Conservation (phyloP, 192 early-diverging fungal species). For the Coemansia sp. region DNA sequence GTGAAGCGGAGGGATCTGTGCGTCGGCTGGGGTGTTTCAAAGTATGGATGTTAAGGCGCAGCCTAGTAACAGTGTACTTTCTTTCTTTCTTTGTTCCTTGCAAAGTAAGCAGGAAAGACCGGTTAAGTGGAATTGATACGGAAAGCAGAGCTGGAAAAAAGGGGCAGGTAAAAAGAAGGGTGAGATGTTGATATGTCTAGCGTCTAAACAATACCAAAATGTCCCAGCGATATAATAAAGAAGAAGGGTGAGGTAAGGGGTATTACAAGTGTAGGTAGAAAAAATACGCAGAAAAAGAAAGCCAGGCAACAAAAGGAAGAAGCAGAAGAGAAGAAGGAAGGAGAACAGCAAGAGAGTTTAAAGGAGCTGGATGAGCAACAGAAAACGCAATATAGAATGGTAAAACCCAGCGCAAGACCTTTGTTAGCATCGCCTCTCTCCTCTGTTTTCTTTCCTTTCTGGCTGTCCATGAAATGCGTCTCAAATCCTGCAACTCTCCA, state of each 20-base stretch:
- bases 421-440: background rate
- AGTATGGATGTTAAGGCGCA: slow-evolving; percentile 28
- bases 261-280: background rate
- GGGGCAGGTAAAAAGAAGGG: background rate
- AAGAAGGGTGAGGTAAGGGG: background rate
- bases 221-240: background rate
- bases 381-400: background rate
- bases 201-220: too few species aligned
- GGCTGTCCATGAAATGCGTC: too few species aligned
- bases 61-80: slow-evolving; percentile 16
- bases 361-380: slow-evolving; percentile 8
- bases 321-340: slow-evolving; percentile 4
- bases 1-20: background rate
- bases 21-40: background rate
- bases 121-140: background rate
- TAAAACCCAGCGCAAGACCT: background rate
- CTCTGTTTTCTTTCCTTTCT: too few species aligned
- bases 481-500: too few species aligned
- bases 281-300: slow-evolving; percentile 1
- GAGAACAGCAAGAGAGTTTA: background rate
- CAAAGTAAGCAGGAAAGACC: background rate
- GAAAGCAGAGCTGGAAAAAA: background rate
- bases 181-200: too few species aligned
- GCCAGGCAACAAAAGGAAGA: background rate
- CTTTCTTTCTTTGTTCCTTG: too few species aligned